Evolutionary conservation across 441 rosid genomes (phyloP).

Genomic region (Adansonia madagascariensis): DNA sequence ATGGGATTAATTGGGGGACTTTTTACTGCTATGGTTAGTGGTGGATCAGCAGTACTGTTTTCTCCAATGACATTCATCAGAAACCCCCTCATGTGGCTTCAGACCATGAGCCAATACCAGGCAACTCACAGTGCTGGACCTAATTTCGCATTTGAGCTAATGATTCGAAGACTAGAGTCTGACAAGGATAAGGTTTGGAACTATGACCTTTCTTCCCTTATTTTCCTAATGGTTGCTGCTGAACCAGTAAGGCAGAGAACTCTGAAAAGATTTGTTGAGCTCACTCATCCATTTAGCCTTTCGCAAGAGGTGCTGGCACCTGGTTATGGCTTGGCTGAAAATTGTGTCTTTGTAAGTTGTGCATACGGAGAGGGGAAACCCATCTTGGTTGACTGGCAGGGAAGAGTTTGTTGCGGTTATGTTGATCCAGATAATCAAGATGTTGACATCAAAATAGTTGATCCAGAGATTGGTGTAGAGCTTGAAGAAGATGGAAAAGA

Average conservation of each 20-base stretch:
- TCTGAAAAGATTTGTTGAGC: slow-evolving; percentile 58
- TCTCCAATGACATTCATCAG: slow-evolving; percentile 67
- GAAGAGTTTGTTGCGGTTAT: slow-evolving; percentile 72
- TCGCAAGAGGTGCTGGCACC: slow-evolving; percentile 75
- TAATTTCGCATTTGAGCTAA: slow-evolving; percentile 66
- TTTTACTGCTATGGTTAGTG: slow-evolving; percentile 68
- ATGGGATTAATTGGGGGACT: slow-evolving; percentile 82
- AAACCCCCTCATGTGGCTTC: slow-evolving; percentile 71
- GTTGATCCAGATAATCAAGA: slow-evolving; percentile 42
- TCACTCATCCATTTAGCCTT: slow-evolving; percentile 59
- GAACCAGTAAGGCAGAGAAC: slow-evolving; percentile 76
- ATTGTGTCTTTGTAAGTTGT: slow-evolving; percentile 74
- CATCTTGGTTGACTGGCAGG: slow-evolving; percentile 70
- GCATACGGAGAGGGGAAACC: slow-evolving; percentile 69
- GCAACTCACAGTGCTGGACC: slow-evolving; percentile 81
- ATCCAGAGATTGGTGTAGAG: slow-evolving; percentile 53
- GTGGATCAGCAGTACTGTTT: slow-evolving; percentile 62
- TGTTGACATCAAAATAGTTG: slow-evolving; percentile 58
- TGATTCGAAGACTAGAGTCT: slow-evolving; percentile 62
- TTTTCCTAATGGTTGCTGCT: slow-evolving; percentile 77
- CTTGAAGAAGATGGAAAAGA: slow-evolving; percentile 54
- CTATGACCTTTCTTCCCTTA: slow-evolving; percentile 66
- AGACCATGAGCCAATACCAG: slow-evolving; percentile 54
- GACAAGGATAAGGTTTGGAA: slow-evolving; percentile 41
- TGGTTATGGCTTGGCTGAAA: slow-evolving; percentile 81